Conservation (phyloP, 2,329 filamentous ascomycete species). For the Sclerotinia borealis region DNA sequence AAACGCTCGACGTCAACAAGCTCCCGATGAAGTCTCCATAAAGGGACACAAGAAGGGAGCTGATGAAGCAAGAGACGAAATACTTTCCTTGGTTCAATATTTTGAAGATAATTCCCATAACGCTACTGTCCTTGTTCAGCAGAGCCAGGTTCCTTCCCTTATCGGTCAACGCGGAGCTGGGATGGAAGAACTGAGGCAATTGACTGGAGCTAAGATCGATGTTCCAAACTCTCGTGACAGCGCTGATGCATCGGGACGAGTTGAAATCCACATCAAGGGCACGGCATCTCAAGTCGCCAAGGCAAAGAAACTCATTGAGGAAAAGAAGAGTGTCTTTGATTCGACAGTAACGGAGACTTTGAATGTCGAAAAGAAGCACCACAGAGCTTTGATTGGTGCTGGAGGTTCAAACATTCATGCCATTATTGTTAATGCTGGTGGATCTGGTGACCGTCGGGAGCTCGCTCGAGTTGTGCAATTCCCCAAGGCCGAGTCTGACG, state of each 20-base stretch:
- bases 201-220: conserved; percentile 84
- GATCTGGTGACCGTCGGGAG: conserved; percentile 76
- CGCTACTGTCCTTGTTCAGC: conserved; percentile 76
- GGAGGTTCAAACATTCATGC: conserved; percentile 80
- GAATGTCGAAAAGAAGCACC: conserved; percentile 90
- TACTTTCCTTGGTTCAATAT: conserved; percentile 83
- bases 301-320: conserved; percentile 83
- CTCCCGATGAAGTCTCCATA: conserved; percentile 80
- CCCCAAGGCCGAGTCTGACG: conserved; percentile 79
- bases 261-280: conserved; percentile 87
- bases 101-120: conserved; percentile 80
- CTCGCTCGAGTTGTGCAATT: conserved; percentile 90
- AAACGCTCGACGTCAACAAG: conserved; percentile 61
- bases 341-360: conserved; percentile 80
- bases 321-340: conserved; percentile 82
- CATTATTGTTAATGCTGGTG: conserved; percentile 82
- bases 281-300: conserved; percentile 86
- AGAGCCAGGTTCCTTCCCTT: conserved; percentile 86
- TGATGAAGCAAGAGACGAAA: conserved; percentile 85
- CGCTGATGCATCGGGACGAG: conserved; percentile 57
- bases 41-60: conserved; percentile 90
- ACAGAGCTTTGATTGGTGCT: conserved; percentile 81
- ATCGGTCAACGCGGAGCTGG: conserved; percentile 87
- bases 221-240: conserved; percentile 76
- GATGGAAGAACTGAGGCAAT: conserved; percentile 81